Percentiles rank a stretch among this genome's conserved stretches.
Evolutionary conservation across 805 yeast species (phyloP).

Genomic region (Cyberlindnera misumaiensis): DNA sequence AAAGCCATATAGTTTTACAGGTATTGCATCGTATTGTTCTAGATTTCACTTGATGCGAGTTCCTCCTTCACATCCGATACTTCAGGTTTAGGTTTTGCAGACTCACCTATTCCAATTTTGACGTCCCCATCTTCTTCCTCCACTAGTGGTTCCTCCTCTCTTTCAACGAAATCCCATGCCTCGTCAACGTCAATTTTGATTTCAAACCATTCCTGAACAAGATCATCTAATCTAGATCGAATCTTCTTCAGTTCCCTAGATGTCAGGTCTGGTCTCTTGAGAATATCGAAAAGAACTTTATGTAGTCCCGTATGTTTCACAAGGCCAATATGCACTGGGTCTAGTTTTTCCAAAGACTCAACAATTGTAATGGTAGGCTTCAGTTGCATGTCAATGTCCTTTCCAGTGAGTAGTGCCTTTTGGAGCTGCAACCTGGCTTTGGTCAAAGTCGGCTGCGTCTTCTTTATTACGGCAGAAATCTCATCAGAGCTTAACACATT

Average conservation of each 20-base stretch:
- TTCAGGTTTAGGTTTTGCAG: not conserved
- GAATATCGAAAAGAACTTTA: conserved; percentile 26
- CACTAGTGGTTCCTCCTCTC: not conserved
- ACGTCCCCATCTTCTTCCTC: not conserved
- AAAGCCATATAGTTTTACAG: no score
- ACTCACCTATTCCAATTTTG: not conserved
- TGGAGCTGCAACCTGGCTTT: conserved; percentile 26
- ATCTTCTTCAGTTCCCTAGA: conserved; percentile 12
- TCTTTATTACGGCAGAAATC: conserved; percentile 10
- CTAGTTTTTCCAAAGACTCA: conserved; percentile 16
- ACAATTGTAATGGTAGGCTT: conserved; percentile 20
- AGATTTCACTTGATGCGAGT: no score
- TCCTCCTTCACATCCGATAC: no score
- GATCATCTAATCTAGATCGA: conserved; percentile 9
- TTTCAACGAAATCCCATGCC: conserved; percentile 17
- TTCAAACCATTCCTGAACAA: conserved; percentile 23
- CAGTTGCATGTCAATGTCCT: conserved; percentile 9
- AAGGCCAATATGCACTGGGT: conserved; percentile 24
- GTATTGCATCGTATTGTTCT: no score
- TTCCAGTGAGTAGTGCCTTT: conserved; percentile 13
- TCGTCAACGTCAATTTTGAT: conserved; percentile 25
- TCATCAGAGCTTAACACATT: conserved; percentile 14
- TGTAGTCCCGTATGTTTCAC: conserved; percentile 26
- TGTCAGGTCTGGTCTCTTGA: conserved; percentile 30
- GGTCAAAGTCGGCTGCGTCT: conserved; percentile 16